These are phyloP conservation scores for Urochloa ruziziensis DNA, from an alignment of 176 grass and related monocot genomes.

Conservation along the genomic window DNA sequence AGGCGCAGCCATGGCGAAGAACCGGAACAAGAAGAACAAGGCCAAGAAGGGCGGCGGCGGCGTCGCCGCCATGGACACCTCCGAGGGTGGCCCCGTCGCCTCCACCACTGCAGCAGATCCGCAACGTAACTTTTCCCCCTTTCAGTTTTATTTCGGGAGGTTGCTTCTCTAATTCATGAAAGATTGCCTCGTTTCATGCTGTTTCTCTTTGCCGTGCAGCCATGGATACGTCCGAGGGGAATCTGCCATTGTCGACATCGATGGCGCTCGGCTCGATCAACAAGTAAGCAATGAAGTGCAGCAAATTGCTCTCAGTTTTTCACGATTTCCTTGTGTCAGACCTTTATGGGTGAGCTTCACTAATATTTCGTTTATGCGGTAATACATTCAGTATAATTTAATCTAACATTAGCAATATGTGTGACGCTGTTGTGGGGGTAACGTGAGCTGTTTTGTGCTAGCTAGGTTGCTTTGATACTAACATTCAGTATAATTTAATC, in stretches of 20 bases:
- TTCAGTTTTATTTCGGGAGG: neutral
- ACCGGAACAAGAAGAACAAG: slow-evolving; percentile 60
- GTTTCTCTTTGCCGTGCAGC: slow-evolving; percentile 26
- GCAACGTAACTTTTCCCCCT: slow-evolving; percentile 33
- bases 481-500: too few relatives aligned
- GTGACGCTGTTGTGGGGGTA: neutral
- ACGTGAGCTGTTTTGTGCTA: neutral
- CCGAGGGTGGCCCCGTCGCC: slow-evolving; percentile 24
- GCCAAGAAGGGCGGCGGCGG: slow-evolving; percentile 31
- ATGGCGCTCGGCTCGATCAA: slow-evolving; percentile 48
- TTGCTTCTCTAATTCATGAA: neutral
- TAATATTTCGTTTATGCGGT: neutral
- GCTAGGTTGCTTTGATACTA: neutral
- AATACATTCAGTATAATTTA: neutral
- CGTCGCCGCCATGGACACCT: slow-evolving; percentile 51
- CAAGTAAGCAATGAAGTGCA: slow-evolving; percentile 28
- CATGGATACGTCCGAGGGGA: slow-evolving; percentile 70
- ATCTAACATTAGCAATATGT: neutral
- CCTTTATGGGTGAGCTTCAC: neutral
- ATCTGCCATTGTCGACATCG: slow-evolving; percentile 5
- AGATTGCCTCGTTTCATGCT: neutral
- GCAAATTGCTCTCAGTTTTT: neutral
- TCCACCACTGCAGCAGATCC: slow-evolving; percentile 13
- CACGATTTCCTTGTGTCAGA: neutral
- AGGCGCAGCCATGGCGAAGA: slow-evolving; percentile 78